Evolutionary conservation across 2,329 filamentous ascomycete species (phyloP).

Genomic region (Colletotrichum sp.): DNA sequence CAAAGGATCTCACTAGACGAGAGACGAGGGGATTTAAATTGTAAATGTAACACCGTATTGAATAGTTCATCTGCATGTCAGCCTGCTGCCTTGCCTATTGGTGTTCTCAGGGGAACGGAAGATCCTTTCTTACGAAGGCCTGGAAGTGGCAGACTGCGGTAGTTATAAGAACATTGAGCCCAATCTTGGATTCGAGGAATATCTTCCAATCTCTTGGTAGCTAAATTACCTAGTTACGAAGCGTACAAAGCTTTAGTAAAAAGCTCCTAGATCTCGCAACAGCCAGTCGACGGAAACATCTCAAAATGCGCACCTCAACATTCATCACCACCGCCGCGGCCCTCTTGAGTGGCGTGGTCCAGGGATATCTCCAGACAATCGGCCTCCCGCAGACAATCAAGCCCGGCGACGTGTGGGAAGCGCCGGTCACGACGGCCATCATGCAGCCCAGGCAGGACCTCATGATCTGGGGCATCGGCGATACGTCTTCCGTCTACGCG

Average conservation of each 20-base stretch:
- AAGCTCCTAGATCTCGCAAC: too few relatives aligned
- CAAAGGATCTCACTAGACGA: not conserved
- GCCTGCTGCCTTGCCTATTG: not conserved
- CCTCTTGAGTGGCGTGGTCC: not conserved
- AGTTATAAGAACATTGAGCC: fast-evolving
- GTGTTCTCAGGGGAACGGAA: not conserved
- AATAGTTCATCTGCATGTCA: not conserved
- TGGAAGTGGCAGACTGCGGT: not conserved
- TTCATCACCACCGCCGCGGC: not conserved
- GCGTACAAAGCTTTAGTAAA: too few relatives aligned
- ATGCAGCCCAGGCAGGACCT: not conserved
- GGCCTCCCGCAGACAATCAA: not conserved
- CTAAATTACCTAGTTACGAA: fast-evolving
- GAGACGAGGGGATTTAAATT: not conserved
- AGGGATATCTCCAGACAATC: not conserved
- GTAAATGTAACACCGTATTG: not conserved
- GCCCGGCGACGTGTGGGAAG: not conserved
- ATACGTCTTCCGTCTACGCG: not conserved
- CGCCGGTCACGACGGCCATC: not conserved
- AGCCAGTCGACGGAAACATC: too few relatives aligned
- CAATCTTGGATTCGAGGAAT: fast-evolving
- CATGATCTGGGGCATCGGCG: not conserved
- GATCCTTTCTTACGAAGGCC: not conserved
- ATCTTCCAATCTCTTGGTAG: fast-evolving
- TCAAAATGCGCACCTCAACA: not conserved